These are phyloP conservation scores for Plasmopara halstedii DNA, from an alignment of 352 stramenopile genomes.

Conservation along the genomic window DNA sequence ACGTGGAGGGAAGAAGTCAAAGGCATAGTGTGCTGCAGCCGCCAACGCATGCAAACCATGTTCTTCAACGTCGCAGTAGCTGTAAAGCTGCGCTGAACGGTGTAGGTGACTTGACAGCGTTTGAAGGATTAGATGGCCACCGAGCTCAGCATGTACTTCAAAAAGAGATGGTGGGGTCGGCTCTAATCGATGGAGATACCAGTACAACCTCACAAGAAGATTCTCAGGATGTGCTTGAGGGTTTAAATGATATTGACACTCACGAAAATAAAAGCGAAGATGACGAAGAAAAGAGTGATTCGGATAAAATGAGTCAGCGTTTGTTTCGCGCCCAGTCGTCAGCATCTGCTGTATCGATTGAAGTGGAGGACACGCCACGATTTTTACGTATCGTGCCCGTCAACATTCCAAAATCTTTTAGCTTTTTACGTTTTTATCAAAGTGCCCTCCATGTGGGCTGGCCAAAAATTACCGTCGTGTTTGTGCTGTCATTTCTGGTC, in stretches of 20 bases:
- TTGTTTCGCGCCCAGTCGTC: conserved; percentile 11
- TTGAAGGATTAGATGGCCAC: conserved; percentile 13
- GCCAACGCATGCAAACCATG: conserved; percentile 1
- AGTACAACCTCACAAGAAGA: conserved; percentile 33
- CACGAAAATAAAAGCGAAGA: conserved; percentile 10
- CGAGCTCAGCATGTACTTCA: conserved; percentile 38
- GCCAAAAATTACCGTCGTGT: conserved; percentile 64
- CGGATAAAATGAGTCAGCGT: background rate
- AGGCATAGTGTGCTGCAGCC: conserved; percentile 7
- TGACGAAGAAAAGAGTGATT: conserved; percentile 4
- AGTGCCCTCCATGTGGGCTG: conserved; percentile 64
- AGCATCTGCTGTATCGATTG: conserved; percentile 49
- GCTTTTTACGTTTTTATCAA: conserved; percentile 76
- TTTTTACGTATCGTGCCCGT: conserved; percentile 67
- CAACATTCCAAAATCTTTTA: conserved; percentile 73
- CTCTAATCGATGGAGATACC: conserved; percentile 21
- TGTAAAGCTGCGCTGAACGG: background rate
- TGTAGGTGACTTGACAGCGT: background rate
- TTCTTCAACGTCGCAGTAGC: background rate
- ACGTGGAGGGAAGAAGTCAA: conserved; percentile 1
- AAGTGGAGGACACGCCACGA: conserved; percentile 71
- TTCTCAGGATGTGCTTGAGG: conserved; percentile 9
- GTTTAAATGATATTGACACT: conserved; percentile 4
- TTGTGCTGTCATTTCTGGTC: conserved; percentile 56
- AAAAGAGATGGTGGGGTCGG: conserved; percentile 31